phyloP scores from a whole-genome alignment of 257 asterid genomes.

The Solanum paucissectum region DNA sequence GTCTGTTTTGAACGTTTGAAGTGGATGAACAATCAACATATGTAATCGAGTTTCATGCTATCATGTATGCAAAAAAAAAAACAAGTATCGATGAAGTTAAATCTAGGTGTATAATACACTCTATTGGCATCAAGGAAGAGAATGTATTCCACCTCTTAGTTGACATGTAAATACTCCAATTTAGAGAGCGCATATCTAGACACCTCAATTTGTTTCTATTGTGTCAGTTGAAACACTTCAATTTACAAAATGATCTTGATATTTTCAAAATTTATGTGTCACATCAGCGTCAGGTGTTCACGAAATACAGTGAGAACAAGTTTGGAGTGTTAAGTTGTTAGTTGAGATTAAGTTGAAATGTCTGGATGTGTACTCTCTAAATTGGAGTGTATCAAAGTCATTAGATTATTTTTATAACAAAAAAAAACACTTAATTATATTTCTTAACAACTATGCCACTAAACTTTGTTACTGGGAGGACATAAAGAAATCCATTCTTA shows the following conservation, averaged over 20 bases:
- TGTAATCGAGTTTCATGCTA: neutral
- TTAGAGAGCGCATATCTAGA: no score
- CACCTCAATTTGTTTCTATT: neutral
- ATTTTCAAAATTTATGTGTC: neutral
- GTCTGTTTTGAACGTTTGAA: neutral
- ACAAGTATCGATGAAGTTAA: neutral
- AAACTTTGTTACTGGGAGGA: neutral
- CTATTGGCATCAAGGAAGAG: neutral
- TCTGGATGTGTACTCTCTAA: neutral
- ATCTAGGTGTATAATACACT: neutral
- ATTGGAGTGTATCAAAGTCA: neutral
- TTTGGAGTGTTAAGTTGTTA: neutral
- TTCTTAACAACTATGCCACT: neutral
- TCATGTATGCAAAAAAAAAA: neutral
- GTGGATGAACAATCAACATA: neutral
- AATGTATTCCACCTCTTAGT: neutral
- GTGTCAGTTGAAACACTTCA: neutral
- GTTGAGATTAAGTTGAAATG: no score
- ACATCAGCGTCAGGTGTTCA: no score
- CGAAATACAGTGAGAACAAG: no score
- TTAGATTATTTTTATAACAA: neutral
- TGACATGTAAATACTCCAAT: neutral
- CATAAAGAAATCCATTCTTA: neutral
- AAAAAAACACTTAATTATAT: neutral
- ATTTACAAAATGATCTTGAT: neutral